phyloP scores from a whole-genome alignment of 345 rosid genomes.

The Eucalyptus brandiana region DNA sequence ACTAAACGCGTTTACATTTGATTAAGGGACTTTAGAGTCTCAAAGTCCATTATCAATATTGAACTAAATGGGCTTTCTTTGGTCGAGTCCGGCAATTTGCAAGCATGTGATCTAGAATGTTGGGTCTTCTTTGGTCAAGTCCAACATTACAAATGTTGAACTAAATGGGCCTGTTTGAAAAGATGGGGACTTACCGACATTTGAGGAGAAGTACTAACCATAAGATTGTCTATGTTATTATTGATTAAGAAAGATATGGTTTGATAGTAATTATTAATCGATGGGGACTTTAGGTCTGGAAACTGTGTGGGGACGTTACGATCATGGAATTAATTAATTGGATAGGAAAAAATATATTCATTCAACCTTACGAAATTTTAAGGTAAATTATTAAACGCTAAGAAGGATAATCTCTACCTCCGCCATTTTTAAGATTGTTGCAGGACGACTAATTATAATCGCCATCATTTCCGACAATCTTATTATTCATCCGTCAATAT shows the following conservation, averaged over 20 bases:
- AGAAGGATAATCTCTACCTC: not conserved
- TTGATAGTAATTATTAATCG: too few relatives aligned
- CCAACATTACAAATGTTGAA: too few relatives aligned
- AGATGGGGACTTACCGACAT: not conserved
- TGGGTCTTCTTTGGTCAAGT: not conserved
- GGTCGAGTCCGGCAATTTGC: not conserved
- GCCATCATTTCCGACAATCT: not conserved
- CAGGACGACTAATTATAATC: not conserved
- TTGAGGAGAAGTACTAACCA: not conserved
- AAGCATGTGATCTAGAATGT: not conserved
- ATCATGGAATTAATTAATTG: not conserved
- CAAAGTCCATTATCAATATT: too few relatives aligned
- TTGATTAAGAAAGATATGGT: not conserved
- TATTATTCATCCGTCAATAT: not conserved
- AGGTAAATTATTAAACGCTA: not conserved
- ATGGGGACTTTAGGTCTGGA: not conserved
- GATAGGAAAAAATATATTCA: not conserved
- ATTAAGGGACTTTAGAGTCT: too few relatives aligned
- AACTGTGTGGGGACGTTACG: not conserved
- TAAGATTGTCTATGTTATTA: not conserved
- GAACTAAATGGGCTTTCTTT: not conserved
- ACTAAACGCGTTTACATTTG: fast-evolving
- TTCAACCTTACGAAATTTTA: not conserved
- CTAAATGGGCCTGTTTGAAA: not conserved
- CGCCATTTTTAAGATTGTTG: not conserved